Base-by-base conservation (phyloP, 345 rosid genomes). In the Turritis glabra region DNA sequence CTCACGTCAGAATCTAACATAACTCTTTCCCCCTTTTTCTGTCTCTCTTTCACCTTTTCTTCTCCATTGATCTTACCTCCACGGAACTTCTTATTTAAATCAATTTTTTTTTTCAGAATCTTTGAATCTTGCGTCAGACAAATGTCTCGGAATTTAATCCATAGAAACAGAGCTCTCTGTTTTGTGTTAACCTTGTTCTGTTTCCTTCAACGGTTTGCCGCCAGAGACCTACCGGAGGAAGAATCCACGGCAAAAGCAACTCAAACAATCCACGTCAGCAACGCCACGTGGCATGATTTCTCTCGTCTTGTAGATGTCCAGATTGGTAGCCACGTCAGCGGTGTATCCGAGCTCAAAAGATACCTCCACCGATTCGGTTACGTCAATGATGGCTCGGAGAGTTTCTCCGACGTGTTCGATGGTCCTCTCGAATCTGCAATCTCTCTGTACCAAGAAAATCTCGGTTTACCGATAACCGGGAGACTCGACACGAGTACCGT, bases 281-380 rank as follows among this genome's bases (percentile, higher is more conserved):
- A 82, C 75, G 48, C 84, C 83, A 89, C 97, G 50, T 92, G 97
- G 99, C 84, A 64, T n/a, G 79, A 81, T 14, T 95, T 95, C 69
- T 51, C 71, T 30, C 93, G 87, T 72, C 83, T 90, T 63, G 81
- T 86, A 0, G 96, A 92, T 48, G 92, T 85, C 60, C 89, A 81
- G 26, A 61, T 72, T 64, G 97, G 97, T 3, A 84, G 86, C 85
- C 80, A 80, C 52, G 85, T 89, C 69, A 74, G 40, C 54, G 97
- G 99, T 82, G 90, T 95, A 77, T 86, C 93, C 0, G 93, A 90
- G 66, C 91, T 95, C 55, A 95, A 95, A 84, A 77, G 74, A 13
- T 95, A 92, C 83, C 89, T 95, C 61, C 76, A 77, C 79, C 89
- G 82, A 1, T 95, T 92, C 81, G 99, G 99, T 8, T 95, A 95